These are phyloP conservation scores for Calcarisporium arbuscula DNA, from an alignment of 2,329 filamentous ascomycete genomes.

Conservation along the genomic window DNA sequence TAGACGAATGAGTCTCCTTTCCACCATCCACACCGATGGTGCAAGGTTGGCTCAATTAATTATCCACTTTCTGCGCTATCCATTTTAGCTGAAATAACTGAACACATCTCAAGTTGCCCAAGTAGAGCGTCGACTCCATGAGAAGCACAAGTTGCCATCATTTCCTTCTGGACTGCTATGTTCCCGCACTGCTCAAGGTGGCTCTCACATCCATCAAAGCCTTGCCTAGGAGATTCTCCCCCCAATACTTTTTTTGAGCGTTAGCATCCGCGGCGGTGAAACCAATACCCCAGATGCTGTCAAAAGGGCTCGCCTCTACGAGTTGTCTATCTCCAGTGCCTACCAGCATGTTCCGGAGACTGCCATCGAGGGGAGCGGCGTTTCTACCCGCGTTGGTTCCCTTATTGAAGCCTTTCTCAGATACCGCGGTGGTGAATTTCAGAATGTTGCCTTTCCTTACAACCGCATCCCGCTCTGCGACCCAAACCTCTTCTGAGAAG, in stretches of 20 bases:
- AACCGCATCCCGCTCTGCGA: conserved; percentile 41
- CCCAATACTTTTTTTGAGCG: conserved; percentile 46
- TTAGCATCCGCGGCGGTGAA: conserved; percentile 46
- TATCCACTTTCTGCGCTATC: too few species aligned
- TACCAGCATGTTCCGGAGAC: conserved; percentile 43
- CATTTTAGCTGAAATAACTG: too few species aligned
- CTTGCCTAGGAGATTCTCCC: conserved; percentile 58
- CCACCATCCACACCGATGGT: too few species aligned
- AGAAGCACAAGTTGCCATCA: too few species aligned
- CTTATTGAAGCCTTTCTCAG: conserved; percentile 19
- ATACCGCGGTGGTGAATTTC: conserved; percentile 49
- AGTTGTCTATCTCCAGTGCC: conserved; percentile 53
- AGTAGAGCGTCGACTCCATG: too few species aligned
- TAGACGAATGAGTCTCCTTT: too few species aligned
- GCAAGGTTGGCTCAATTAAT: too few species aligned
- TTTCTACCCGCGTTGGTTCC: conserved; percentile 12
- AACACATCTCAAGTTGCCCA: too few species aligned
- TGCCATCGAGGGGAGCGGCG: conserved; percentile 25
- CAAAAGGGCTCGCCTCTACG: conserved; percentile 55
- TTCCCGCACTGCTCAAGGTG: too few species aligned
- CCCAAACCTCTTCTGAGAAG: conserved; percentile 49
- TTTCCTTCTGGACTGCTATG: too few species aligned
- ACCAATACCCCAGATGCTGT: conserved; percentile 62
- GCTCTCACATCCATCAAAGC: conserved; percentile 53
- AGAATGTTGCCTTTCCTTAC: conserved; percentile 51